A percentile compares a stretch with the other conserved stretches of the same genome.
These are phyloP conservation scores for Westerdykella ornata DNA, from an alignment of 2,329 filamentous ascomycete genomes.

Conservation along the genomic window DNA sequence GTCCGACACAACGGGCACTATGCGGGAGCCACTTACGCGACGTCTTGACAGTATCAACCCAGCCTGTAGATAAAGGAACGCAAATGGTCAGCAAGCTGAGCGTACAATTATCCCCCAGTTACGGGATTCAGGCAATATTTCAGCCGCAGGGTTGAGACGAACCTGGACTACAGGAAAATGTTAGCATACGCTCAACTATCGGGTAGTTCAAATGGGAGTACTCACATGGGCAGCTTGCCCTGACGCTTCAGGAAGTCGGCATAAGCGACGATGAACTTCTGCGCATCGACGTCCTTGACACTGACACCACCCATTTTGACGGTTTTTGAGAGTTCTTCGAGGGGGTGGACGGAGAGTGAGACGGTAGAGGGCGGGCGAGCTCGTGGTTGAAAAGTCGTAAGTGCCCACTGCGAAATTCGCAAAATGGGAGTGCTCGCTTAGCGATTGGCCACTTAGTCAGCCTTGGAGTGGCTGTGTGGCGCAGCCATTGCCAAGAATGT, in stretches of 20 bases:
- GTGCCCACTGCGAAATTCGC: no score
- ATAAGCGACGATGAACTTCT: constrained; percentile 84
- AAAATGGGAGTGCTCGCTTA: no score
- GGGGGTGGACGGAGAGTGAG: constrained; percentile 2
- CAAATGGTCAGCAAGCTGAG: constrained; percentile 38
- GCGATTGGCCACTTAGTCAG: no score
- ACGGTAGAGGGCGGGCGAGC: no score
- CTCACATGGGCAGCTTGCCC: constrained; percentile 74
- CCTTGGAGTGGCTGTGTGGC: no score
- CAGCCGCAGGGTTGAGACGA: constrained; percentile 43
- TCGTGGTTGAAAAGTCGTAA: no score
- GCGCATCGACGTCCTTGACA: constrained; percentile 82
- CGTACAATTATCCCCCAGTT: constrained; percentile 43
- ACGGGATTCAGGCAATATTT: constrained; percentile 50
- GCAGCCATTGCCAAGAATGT: no score
- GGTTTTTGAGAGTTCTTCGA: constrained; percentile 37
- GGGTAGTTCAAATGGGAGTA: constrained; percentile 1
- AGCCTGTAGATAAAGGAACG: constrained; percentile 58
- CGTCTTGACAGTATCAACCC: constrained; percentile 99
- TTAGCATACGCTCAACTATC: constrained; percentile 14
- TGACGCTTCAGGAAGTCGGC: constrained; percentile 88
- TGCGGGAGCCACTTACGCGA: constrained; percentile 43
- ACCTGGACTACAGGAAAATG: constrained; percentile 53
- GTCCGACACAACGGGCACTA: neutral
- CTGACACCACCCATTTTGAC: constrained; percentile 74